Evolutionary conservation across 108 stramenopile genomes (phyloP).

Genomic region (Stephanodiscus minutulus): DNA sequence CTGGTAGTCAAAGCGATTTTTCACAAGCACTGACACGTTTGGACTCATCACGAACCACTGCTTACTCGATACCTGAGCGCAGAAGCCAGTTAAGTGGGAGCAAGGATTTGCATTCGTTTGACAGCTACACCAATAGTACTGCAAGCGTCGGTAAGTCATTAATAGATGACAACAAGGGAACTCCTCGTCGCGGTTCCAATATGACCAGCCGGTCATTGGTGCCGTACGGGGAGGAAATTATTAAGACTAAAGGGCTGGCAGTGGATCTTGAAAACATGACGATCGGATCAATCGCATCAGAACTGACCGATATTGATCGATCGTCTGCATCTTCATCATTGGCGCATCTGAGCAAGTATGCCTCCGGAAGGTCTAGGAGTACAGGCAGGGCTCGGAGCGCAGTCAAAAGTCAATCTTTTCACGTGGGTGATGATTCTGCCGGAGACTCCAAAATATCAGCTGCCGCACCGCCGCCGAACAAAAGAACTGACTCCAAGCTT

Average conservation of each 20-base stretch:
- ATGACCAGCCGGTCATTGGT: background rate
- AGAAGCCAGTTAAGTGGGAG: constrained; percentile 15
- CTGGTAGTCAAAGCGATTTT: constrained; percentile 5
- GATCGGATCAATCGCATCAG: constrained; percentile 26
- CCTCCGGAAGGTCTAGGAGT: constrained; percentile 34
- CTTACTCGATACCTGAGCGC: constrained; percentile 19
- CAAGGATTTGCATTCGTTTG: background rate
- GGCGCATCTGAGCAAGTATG: constrained; percentile 12
- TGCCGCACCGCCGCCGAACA: background rate
- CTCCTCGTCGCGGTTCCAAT: constrained; percentile 2
- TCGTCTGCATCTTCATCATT: constrained; percentile 28
- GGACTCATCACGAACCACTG: constrained; percentile 11
- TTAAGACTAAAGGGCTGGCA: constrained; percentile 21
- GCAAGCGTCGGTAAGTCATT: constrained; percentile 25
- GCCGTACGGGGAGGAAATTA: background rate
- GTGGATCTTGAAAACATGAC: constrained; percentile 52
- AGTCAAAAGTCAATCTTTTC: constrained; percentile 12
- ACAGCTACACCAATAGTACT: constrained; percentile 5
- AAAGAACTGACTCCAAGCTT: constrained; percentile 21
- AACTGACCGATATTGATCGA: constrained; percentile 41
- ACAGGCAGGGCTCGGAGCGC: constrained; percentile 26
- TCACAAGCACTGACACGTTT: background rate
- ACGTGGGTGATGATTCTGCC: constrained; percentile 19
- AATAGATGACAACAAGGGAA: constrained; percentile 11
- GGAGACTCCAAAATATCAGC: constrained; percentile 26